A percentile compares a stretch with the other conserved stretches of the same genome.
phyloP scores from a whole-genome alignment of 345 rosid genomes.

The Citrus australasica region DNA sequence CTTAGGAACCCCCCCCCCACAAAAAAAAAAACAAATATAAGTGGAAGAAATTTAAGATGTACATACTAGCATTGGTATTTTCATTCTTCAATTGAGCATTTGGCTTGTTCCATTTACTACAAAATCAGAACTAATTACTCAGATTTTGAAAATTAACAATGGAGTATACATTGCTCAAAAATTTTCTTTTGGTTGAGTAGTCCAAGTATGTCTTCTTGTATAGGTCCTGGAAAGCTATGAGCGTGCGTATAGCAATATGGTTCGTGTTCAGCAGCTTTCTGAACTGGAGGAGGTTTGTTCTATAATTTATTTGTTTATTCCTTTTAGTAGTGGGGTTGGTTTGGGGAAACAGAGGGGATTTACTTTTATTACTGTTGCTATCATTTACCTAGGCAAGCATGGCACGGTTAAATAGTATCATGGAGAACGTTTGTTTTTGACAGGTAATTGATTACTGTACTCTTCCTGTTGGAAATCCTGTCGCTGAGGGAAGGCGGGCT shows the following conservation, averaged over 20 bases:
- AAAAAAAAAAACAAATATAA: background rate
- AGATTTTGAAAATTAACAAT: background rate
- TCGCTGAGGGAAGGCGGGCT: slow-evolving; percentile 81
- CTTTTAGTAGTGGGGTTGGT: no score
- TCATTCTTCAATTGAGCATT: background rate
- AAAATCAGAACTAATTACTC: background rate
- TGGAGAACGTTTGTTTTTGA: slow-evolving; percentile 8
- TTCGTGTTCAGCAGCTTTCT: slow-evolving; percentile 96
- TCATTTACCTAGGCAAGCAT: background rate
- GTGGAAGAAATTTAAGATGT: background rate
- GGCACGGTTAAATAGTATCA: background rate
- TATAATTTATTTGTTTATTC: background rate
- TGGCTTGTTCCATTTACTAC: background rate
- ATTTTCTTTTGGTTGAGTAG: background rate
- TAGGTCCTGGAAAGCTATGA: slow-evolving; percentile 99
- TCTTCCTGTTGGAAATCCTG: slow-evolving; percentile 69
- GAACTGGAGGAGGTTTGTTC: slow-evolving; percentile 90
- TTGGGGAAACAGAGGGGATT: background rate
- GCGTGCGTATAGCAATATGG: slow-evolving; percentile 96
- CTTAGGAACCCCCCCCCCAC: background rate
- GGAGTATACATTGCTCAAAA: background rate
- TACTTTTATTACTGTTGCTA: slow-evolving; percentile 4
- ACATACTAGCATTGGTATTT: background rate
- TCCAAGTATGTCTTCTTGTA: slow-evolving; percentile 13
- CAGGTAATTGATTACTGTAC: slow-evolving; percentile 96